Percentiles rank a stretch among this genome's conserved stretches.
These are phyloP conservation scores for Hypoxylon crocopeplum DNA, from an alignment of 495 filamentous ascomycete genomes.

Conservation along the genomic window DNA sequence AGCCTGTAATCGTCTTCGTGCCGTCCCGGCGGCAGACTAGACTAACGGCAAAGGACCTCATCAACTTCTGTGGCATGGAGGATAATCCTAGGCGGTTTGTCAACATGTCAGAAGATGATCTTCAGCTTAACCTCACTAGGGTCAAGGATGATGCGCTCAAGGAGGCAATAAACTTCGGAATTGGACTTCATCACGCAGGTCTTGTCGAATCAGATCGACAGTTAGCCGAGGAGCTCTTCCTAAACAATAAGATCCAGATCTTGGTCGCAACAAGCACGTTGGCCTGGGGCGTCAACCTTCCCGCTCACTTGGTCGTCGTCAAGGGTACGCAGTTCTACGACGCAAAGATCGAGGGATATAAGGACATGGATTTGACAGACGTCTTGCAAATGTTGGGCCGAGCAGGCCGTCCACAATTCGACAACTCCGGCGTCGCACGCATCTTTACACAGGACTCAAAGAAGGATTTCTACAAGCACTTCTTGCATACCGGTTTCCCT, in stretches of 20 bases:
- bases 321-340: constrained; percentile 99
- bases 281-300: constrained; percentile 98
- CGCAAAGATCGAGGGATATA: constrained; percentile 96
- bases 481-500: constrained; percentile 96
- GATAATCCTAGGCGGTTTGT: constrained; percentile 95
- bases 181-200: constrained; percentile 96
- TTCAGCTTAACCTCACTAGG: constrained; percentile 78
- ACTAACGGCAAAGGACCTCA: constrained; percentile 91
- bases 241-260: constrained; percentile 98
- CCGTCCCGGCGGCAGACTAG: constrained; percentile 94
- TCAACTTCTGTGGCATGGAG: constrained; percentile 98
- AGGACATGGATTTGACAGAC: constrained; percentile 98
- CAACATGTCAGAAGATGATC: constrained; percentile 91
- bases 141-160: constrained; percentile 92
- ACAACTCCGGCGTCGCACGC: constrained; percentile 90
- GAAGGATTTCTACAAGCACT: constrained; percentile 99
- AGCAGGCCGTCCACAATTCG: constrained; percentile 95
- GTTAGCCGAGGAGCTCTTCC: constrained; percentile 90
- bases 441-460: constrained; percentile 98
- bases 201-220: constrained; percentile 92
- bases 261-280: constrained; percentile 96
- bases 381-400: constrained; percentile 98
- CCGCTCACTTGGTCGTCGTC: constrained; percentile 95
- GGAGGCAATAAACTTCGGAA: constrained; percentile 93
- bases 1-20: constrained; percentile 98